Percentiles rank a stretch among this genome's conserved stretches.
phyloP scores from a whole-genome alignment of 2,329 filamentous ascomycete genomes.

The Fusarium veterinarium region DNA sequence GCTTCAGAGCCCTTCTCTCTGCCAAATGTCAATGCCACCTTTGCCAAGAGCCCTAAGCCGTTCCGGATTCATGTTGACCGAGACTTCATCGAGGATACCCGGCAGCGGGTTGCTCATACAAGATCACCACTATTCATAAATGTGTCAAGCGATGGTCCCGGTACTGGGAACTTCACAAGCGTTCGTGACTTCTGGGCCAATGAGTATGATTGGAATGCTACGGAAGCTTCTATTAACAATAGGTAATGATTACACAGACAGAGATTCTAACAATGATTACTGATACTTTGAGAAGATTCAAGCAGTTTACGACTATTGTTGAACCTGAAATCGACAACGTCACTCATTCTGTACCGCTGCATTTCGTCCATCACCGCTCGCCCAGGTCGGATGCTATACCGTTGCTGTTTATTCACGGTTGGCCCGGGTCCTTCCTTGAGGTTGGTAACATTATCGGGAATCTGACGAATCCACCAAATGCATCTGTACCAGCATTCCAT shows the following conservation, averaged over 20 bases:
- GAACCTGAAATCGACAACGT: not conserved
- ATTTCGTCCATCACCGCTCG: not conserved
- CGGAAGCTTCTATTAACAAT: not conserved
- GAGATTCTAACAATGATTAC: fast-evolving
- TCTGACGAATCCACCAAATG: not conserved
- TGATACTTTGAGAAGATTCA: not conserved
- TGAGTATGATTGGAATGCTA: not conserved
- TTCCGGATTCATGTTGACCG: not conserved
- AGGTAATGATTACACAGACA: fast-evolving
- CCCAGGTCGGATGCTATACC: fast-evolving
- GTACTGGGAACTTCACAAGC: not conserved
- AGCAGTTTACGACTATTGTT: not conserved
- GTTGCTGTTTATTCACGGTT: not conserved
- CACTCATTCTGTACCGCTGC: not conserved
- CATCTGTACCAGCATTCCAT: not conserved
- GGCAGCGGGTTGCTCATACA: not conserved
- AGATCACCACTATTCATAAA: not conserved
- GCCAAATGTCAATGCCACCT: not conserved
- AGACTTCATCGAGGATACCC: not conserved
- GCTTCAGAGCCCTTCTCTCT: not conserved
- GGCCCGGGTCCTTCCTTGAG: not conserved
- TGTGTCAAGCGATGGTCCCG: not conserved
- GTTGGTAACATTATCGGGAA: not conserved
- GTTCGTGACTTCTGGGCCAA: not conserved
- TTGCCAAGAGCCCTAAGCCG: not conserved